Percentiles rank a stretch among this genome's conserved stretches.
Conservation (phyloP, 2,329 filamentous ascomycete genomes). For the Cryphonectria japonica region DNA sequence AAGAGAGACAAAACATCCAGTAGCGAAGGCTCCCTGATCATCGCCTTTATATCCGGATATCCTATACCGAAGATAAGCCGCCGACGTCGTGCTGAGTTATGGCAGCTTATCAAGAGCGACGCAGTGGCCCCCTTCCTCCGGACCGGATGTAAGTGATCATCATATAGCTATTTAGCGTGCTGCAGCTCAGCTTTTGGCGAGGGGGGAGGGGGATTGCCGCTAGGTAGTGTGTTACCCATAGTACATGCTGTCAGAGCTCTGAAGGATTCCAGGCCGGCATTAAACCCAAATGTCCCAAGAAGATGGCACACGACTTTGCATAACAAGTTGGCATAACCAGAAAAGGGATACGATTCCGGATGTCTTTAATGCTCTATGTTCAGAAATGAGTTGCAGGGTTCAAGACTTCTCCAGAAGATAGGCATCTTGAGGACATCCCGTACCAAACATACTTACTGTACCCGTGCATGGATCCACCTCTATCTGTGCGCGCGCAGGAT, state of each 20-base stretch:
- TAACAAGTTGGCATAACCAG: not conserved
- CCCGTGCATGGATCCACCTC: not conserved
- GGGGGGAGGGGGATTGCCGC: not conserved
- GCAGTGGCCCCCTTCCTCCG: not conserved
- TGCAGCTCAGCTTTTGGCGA: not conserved
- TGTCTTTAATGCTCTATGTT: not conserved
- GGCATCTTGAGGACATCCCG: not conserved
- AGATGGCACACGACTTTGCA: not conserved
- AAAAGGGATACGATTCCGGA: too few relatives aligned
- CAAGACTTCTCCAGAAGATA: not conserved
- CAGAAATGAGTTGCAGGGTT: not conserved
- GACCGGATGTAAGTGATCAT: slow-evolving; percentile 6
- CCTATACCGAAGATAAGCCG: slow-evolving; percentile 11
- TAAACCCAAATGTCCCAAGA: not conserved
- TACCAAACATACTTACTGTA: not conserved
- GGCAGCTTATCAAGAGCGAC: slow-evolving; percentile 10
- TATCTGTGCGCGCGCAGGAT: not conserved
- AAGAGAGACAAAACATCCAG: not conserved
- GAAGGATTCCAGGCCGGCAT: not conserved
- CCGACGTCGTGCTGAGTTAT: not conserved
- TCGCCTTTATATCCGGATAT: not conserved
- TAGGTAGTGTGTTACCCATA: not conserved
- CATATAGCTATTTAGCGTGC: not conserved
- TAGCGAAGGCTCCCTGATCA: not conserved
- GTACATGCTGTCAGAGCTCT: not conserved